Evolutionary conservation across 2,329 filamentous ascomycete genomes (phyloP).

Genomic region (Exophiala phaeomuriformis): DNA sequence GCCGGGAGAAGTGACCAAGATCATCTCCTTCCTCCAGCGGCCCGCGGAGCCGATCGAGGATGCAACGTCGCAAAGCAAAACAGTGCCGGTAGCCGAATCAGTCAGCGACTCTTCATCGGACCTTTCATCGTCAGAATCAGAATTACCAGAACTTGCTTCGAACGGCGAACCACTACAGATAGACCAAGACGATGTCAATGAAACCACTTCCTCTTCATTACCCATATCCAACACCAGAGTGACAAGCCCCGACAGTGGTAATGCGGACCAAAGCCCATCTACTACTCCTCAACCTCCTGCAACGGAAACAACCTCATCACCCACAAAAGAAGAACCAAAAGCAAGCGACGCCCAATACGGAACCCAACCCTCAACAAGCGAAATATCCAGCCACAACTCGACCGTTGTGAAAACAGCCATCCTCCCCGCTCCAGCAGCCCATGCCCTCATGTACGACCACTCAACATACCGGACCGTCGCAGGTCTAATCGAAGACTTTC

Average conservation of each 20-base stretch:
- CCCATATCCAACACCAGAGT: too few relatives aligned
- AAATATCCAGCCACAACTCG: constrained; percentile 26
- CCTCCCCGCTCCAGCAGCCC: constrained; percentile 69
- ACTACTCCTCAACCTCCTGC: background rate
- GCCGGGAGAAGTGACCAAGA: constrained; percentile 62
- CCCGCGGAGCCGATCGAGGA: background rate
- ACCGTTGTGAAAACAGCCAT: constrained; percentile 59
- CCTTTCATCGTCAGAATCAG: too few relatives aligned
- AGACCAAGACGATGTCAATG: too few relatives aligned
- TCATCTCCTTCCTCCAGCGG: constrained; percentile 39
- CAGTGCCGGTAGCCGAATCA: constrained; percentile 30
- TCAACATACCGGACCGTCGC: constrained; percentile 67
- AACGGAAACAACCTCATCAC: background rate
- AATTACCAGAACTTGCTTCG: too few relatives aligned
- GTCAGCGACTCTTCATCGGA: background rate
- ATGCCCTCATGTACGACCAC: constrained; percentile 76
- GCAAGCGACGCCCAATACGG: constrained; percentile 12
- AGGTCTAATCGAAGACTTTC: constrained; percentile 75
- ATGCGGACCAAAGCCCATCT: too few relatives aligned
- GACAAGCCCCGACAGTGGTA: too few relatives aligned
- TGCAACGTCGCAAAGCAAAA: background rate
- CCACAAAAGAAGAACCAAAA: constrained; percentile 20
- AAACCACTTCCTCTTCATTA: too few relatives aligned
- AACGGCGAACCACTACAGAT: too few relatives aligned
- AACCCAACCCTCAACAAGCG: constrained; percentile 36